phyloP scores from a whole-genome alignment of 257 asterid genomes.

The Capsicum rhomboideum region DNA sequence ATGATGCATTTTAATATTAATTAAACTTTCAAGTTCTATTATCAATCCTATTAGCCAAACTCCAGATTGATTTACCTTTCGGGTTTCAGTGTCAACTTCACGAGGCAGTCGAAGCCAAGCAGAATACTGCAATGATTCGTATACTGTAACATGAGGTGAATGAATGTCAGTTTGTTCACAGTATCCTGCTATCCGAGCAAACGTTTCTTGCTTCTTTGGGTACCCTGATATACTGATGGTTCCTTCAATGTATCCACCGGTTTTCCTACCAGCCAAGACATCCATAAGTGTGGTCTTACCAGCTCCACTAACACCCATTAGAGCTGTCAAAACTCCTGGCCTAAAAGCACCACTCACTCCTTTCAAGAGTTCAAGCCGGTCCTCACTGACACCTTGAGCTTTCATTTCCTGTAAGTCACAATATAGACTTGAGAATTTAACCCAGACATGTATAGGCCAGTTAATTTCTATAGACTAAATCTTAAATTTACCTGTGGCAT shows the following conservation, averaged over 20 bases:
- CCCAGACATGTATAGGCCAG: not conserved
- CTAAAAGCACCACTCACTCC: conserved; percentile 74
- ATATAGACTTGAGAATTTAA: not conserved
- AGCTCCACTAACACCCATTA: conserved; percentile 85
- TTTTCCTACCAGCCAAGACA: conserved; percentile 76
- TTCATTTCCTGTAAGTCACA: conserved; percentile 52
- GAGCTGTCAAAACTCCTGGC: conserved; percentile 77
- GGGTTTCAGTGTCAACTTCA: conserved; percentile 44
- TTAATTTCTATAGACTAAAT: not conserved
- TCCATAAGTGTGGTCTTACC: conserved; percentile 83
- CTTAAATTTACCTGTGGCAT: conserved; percentile 57
- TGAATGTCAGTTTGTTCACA: conserved; percentile 84
- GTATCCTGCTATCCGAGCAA: conserved; percentile 75
- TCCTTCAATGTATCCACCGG: conserved; percentile 69
- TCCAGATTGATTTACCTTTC: conserved; percentile 30
- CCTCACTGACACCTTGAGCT: conserved; percentile 44
- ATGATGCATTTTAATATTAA: not conserved
- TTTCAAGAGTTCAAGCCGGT: conserved; percentile 54
- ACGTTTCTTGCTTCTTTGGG: conserved; percentile 65
- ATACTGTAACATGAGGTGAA: conserved; percentile 72
- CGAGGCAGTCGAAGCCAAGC: conserved; percentile 72
- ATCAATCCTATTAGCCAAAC: not conserved
- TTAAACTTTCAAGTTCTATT: not conserved
- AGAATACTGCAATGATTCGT: conserved; percentile 60
- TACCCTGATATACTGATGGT: conserved; percentile 60